Evolutionary conservation across 495 filamentous ascomycete species (phyloP).

Genomic region (Xylaria flabelliformis): DNA sequence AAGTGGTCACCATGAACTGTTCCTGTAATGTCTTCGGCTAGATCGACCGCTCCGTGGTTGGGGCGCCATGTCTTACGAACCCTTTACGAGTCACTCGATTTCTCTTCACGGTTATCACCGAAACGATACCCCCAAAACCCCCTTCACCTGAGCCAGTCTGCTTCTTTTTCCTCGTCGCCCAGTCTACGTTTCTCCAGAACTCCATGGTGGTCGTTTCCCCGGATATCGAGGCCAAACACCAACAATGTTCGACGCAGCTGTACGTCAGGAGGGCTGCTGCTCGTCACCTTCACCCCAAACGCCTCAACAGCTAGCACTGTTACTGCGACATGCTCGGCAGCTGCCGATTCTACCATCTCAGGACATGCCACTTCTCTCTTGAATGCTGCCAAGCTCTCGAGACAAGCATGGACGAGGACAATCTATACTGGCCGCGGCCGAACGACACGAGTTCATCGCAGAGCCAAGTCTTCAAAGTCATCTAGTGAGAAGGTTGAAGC

Average conservation of each 20-base stretch:
- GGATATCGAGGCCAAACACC: conserved; percentile 28
- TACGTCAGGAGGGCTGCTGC: conserved; percentile 51
- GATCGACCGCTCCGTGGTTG: conserved; percentile 52
- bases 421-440: conserved; percentile 40
- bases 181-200: conserved; percentile 29
- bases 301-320: conserved; percentile 48
- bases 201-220: conserved; percentile 37
- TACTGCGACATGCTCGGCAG: conserved; percentile 49
- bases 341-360: conserved; percentile 47
- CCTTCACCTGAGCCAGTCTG: conserved; percentile 31
- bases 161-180: conserved; percentile 30
- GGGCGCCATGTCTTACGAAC: conserved; percentile 53
- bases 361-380: conserved; percentile 41
- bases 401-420: conserved; percentile 43
- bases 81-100: conserved; percentile 48
- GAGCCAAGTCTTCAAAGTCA: conserved; percentile 49
- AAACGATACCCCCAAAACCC: conserved; percentile 36
- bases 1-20: conserved; percentile 40
- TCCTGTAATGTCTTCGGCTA: conserved; percentile 54
- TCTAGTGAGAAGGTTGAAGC: conserved; percentile 25
- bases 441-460: conserved; percentile 35
- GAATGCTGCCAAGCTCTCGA: conserved; percentile 48
- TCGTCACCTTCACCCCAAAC: conserved; percentile 46
- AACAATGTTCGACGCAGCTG: conserved; percentile 49
- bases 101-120: conserved; percentile 43